Evolutionary conservation across 2,329 filamentous ascomycete species (phyloP), one percentile per base, ranked within the genome.

Genomic region (Blastomyces gilchristii): DNA sequence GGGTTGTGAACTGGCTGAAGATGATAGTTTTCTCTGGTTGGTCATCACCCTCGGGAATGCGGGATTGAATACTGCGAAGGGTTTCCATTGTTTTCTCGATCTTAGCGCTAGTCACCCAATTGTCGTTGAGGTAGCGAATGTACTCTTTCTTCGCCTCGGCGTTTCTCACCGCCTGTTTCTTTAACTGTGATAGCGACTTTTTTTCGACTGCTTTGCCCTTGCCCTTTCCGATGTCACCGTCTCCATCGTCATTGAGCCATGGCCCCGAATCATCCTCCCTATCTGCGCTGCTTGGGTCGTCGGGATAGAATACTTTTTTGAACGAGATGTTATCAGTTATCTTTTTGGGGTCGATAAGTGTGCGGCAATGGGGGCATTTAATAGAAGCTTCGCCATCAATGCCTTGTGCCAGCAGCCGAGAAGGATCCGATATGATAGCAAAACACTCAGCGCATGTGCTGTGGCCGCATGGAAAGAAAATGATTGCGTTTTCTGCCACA

Each of bases 401-500:
- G 5, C 86, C 88, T 63, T 85, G 80, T 37, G 78, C 82, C 52
- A 88, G 76, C 18, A 78, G 79, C 62, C 80, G 77, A 1, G 80
- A 75, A 3, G 86, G 85, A 65, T 90, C 89, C 0, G 81, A 81
- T 57, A 95, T 81, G 62, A 82, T 84, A 6, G 84, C 81, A 65
- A 94, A 86, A 71, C 91, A 96, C 66, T 91, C 87, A 0, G 82
- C 78, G 74, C 91, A 96, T 31, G 86, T 85, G 64, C 87, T 85
- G 70, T 96, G 91, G 1, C 91, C 91, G 70, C 91, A 96, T 0
- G 90, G 90, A 60, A 90, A 80, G 73, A 92, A 87, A 66, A 96
- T 89, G 2, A 83, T 83, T 0, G 90, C 89, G 65, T 92, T 91
- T 16, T 83, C 80, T 7, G 87, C 84, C 2, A 81, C 85, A 69